Base-by-base conservation (phyloP, 768 basidiomycete species). In the Rhodotorula diobovata region DNA sequence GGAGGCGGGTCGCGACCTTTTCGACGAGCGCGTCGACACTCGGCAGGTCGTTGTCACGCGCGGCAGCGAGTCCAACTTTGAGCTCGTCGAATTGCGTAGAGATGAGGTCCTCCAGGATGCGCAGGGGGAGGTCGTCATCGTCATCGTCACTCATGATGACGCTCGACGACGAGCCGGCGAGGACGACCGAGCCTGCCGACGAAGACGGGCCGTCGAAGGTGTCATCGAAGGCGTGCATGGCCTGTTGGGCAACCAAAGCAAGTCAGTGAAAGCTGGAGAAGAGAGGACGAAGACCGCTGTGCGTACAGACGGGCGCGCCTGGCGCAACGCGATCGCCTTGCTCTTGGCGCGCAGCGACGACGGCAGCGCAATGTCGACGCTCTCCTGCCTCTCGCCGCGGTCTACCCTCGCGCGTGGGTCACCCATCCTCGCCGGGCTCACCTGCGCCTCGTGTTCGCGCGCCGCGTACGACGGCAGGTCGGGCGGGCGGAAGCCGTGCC, bases 41-140 rank as follows among this genome's bases (percentile, higher is more conserved):
- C 23, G 32, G 34, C 28, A 32, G 15, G 15, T 16, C 8, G 9
- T 54, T 16, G 15, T 37, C 25, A 39, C 37, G 62, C 28, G 30
- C 9, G 10, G 20, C 32, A 8, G 56, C 50, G 34, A 74, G 57
- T 21, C 70, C 72, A 21, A 7, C 4, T 1, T 62, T 48, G 15
- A 74, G 68, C 1, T 51, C 4, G 20, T 67, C 58, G 62, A 74
- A 74, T 30, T 70, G 72, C 0, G 10, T 2, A 14, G 59, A 28
- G 54, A 74, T 70, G 68, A 70, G 64, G 15, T 37, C 14, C 37
- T 74, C 68, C 56, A 74, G 66, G 39, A 70, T 67, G 32, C 58
- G 61, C 0, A 74, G 53, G 8, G 72, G 68, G 0, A 58, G 50
- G 48, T 74, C 68, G 57, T 70, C 72, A 11, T 70, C 66, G 6